phyloP scores from a whole-genome alignment of 257 asterid genomes.

The Cynanchum wilfordii region DNA sequence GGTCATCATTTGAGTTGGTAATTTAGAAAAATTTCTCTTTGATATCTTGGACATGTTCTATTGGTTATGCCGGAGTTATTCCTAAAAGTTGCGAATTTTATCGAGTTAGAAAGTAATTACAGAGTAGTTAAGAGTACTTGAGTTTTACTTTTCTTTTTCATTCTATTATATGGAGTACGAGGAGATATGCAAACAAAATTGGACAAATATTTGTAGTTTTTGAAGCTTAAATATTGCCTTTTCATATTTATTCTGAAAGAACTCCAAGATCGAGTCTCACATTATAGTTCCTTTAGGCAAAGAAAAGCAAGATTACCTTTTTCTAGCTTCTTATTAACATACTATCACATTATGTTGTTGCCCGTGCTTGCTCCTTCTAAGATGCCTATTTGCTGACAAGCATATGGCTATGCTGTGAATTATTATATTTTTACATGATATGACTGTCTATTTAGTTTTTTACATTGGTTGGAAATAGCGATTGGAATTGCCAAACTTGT shows the following conservation, averaged over 20 bases:
- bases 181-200: background rate
- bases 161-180: background rate
- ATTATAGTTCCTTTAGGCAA: background rate
- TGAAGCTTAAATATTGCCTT: background rate
- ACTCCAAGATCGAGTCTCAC: background rate
- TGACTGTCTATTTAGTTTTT: background rate
- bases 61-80: background rate
- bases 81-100: background rate
- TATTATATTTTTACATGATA: background rate
- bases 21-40: background rate
- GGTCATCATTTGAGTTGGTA: too few relatives aligned
- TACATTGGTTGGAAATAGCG: background rate
- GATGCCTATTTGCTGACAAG: background rate
- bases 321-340: slow-evolving; percentile 1
- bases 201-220: background rate
- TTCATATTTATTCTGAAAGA: background rate
- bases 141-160: background rate
- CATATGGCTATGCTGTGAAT: background rate
- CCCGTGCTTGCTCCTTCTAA: background rate
- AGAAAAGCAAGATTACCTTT: background rate
- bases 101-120: background rate
- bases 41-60: background rate
- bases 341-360: background rate
- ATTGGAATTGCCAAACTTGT: background rate
- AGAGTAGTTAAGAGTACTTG: background rate